Evolutionary conservation across 257 asterid genomes (phyloP).

Genomic region (Nicotiana knightiana): DNA sequence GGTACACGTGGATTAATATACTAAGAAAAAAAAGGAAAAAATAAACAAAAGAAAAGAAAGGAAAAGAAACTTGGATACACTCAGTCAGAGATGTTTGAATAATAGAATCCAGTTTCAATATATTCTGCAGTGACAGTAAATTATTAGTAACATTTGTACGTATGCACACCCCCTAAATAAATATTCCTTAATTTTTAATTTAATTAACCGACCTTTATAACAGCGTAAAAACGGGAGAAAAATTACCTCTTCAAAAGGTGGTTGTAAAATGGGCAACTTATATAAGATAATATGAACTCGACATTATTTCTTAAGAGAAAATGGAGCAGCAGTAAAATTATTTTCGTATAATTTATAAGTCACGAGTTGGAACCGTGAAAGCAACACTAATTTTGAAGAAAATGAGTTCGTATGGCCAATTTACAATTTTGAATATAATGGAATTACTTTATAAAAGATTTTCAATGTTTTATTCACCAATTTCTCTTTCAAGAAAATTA

Average conservation of each 20-base stretch:
- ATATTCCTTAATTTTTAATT: background rate
- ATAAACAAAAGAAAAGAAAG: background rate
- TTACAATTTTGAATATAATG: too few species aligned
- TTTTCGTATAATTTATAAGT: too few species aligned
- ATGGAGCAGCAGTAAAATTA: too few species aligned
- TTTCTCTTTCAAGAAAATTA: too few species aligned
- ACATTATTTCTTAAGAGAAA: too few species aligned
- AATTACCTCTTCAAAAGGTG: background rate
- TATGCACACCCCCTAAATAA: background rate
- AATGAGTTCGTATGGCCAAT: too few species aligned
- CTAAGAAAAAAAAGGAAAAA: background rate
- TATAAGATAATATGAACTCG: too few species aligned
- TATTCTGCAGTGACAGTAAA: slow-evolving; percentile 7
- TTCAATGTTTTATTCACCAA: too few species aligned
- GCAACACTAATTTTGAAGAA: too few species aligned
- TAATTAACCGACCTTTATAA: background rate
- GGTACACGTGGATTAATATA: slow-evolving; percentile 14
- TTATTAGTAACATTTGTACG: background rate
- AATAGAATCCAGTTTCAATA: background rate
- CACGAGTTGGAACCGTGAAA: rapidly evolving
- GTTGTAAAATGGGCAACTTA: background rate
- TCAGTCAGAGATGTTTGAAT: slow-evolving; percentile 8
- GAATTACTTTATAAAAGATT: too few species aligned
- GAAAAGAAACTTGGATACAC: slow-evolving; percentile 3
- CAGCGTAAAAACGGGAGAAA: background rate